Evolutionary conservation across 2,329 filamentous ascomycete species (phyloP).

Genomic region (Apiospora malaysiana): DNA sequence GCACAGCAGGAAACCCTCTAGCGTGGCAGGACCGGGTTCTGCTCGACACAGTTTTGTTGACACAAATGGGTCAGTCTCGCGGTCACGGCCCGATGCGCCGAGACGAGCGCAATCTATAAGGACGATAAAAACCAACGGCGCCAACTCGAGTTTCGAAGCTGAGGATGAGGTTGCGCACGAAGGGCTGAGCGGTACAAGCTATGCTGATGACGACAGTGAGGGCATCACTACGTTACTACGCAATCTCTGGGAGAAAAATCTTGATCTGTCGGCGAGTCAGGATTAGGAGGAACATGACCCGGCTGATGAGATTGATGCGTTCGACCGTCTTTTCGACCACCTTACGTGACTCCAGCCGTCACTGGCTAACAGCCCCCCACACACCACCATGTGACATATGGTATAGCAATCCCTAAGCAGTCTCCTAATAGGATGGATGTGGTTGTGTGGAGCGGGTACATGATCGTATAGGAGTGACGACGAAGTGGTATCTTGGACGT

Average conservation of each 20-base stretch:
- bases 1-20: constrained; percentile 37
- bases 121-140: constrained; percentile 46
- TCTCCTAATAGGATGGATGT: neutral
- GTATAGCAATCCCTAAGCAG: neutral
- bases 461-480: neutral
- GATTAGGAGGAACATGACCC: constrained; percentile 40
- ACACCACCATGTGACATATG: neutral
- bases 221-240: constrained; percentile 58
- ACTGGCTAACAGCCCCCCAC: neutral
- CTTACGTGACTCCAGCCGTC: neutral
- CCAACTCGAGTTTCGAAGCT: constrained; percentile 51
- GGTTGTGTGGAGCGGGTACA: neutral
- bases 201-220: constrained; percentile 56
- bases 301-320: constrained; percentile 17
- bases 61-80: constrained; percentile 27
- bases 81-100: constrained; percentile 40
- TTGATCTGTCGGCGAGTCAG: constrained; percentile 62
- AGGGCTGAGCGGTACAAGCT: constrained; percentile 55
- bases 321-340: constrained; percentile 5
- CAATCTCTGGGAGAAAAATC: constrained; percentile 67
- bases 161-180: constrained; percentile 52
- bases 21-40: constrained; percentile 26
- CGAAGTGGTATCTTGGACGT: neutral
- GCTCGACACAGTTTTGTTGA: constrained; percentile 18
- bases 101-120: constrained; percentile 45